Evolutionary conservation across 257 asterid species (phyloP), one percentile per base, ranked within the genome.

Genomic region (Solanum pinnatisectum): DNA sequence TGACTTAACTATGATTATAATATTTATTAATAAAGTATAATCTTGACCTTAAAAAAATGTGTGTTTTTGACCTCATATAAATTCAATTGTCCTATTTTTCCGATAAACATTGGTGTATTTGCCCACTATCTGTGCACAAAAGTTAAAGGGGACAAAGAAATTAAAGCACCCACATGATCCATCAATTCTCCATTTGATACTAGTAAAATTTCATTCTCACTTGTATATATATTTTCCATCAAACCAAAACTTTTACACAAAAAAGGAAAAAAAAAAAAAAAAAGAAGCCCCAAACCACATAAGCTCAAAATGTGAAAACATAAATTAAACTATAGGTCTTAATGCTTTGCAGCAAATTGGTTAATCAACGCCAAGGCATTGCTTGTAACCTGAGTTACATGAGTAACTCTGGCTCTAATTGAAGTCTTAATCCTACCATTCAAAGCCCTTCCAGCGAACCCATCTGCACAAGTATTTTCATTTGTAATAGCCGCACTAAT

Each of bases 401-500:
- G 91, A 82, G 89, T 81, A 25, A 95, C 95, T 91, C 90, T 90
- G n/a, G 93, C 93, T 87, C 90, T 94, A 52, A 96, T 90, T 9
- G 90, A 63, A 86, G 86, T 93, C 91, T 93, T 95, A 74, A 92
- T 79, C 88, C 87, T 92, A 1, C 94, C 97, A 86, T 93, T 93
- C 35, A 95, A 72, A 84, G 93, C 87, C 88, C 87, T 89, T 44
- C 94, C 95, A 49, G 94, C 90, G 8, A 96, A 89, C 44, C 98
- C 97, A 23, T 96, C 94, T 4, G 92, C 82, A 63, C 99, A 96
- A 89, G 88, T 92, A 42, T 81, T 92, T 1, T 94, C 93, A 59
- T 94, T 95, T 2, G 97, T 94, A 56, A 94, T 73, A 39, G 98
- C 98, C 2, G 97, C 92, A 89, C 98, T 96, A 89, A 95, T 93